Evolutionary conservation across 2,329 filamentous ascomycete species (phyloP).

Genomic region (Hymenoscyphus occultus): DNA sequence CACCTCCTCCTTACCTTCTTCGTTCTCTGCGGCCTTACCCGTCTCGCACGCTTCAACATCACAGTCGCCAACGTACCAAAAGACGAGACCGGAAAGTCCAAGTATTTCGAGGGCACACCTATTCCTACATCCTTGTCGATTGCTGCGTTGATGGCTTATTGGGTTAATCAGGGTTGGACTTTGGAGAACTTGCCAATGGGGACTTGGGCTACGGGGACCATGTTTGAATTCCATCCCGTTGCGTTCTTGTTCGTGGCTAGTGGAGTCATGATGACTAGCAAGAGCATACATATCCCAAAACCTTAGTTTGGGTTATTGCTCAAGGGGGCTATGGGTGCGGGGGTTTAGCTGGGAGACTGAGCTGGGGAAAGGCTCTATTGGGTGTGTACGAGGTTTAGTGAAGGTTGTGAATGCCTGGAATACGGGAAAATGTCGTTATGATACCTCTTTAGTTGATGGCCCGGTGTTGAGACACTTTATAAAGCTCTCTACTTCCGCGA

Average conservation of each 20-base stretch:
- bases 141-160: conserved; percentile 83
- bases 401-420: not conserved
- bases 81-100: conserved; percentile 84
- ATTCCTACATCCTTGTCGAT: conserved; percentile 87
- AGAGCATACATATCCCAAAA: conserved; percentile 93
- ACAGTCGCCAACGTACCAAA: conserved; percentile 88
- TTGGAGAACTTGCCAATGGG: conserved; percentile 77
- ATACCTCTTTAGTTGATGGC: conserved; percentile 21
- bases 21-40: conserved; percentile 89
- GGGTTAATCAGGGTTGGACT: conserved; percentile 78
- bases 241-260: conserved; percentile 81
- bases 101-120: conserved; percentile 95
- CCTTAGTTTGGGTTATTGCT: conserved; percentile 44
- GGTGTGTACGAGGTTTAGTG: not conserved
- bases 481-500: not conserved
- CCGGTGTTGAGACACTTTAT: conserved; percentile 5
- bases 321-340: not conserved
- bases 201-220: conserved; percentile 60
- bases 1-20: conserved; percentile 80
- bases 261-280: conserved; percentile 92
- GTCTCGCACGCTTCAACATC: conserved; percentile 96
- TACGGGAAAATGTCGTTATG: conserved; percentile 17
- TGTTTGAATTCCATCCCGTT: conserved; percentile 80
- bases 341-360: not conserved
- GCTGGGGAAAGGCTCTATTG: not conserved